Base-by-base conservation (phyloP, 306 rosid genomes). In the Pachyrhizus erosus region DNA sequence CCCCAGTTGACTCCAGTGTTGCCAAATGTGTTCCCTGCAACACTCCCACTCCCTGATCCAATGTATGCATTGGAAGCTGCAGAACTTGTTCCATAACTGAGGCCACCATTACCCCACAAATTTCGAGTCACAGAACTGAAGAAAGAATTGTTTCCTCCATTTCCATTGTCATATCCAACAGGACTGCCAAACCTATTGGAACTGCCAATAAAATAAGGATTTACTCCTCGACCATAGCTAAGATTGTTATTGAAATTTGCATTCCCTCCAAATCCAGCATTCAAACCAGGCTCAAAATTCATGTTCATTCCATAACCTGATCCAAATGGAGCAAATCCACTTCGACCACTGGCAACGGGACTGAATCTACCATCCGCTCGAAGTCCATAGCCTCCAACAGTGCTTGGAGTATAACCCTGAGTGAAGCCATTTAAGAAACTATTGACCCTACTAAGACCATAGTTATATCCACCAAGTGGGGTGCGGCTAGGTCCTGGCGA, bases 401-500 rank as follows among this genome's bases (percentile, higher is more conserved):
- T 42, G 88, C 83, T 90, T 18, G 94, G 91, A 88, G 86, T 84
- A 78, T 93, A 96, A 5, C 97, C 98, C 80, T 92, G 98, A 55
- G 91, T 84, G 73, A 92, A 96, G 86, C 94, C 96, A 88, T 85
- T 91, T 71, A 92, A 89, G 88, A 92, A 91, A 91, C 88, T 93
- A 82, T 84, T 93, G 79, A 91, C 96, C 92, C 99, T 91, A 85
- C 88, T 87, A 70, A 90, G 83, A 78, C 97, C 92, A 81, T 89
- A 86, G 84, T 86, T 90, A 85, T 84, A 93, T 70, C 96, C 97
- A 58, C 87, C 88, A 69, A 93, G 88, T 45, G 98, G 98, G 68
- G 94, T 88, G 77, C 97, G 97, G 83, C 86, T 89, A 37, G 98
- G 94, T 68, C 96, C 94, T 3, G 99, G 97, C 48, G 99, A 96